Evolutionary conservation across 768 basidiomycete genomes (phyloP).

Genomic region (Panaeolus papilionaceus): DNA sequence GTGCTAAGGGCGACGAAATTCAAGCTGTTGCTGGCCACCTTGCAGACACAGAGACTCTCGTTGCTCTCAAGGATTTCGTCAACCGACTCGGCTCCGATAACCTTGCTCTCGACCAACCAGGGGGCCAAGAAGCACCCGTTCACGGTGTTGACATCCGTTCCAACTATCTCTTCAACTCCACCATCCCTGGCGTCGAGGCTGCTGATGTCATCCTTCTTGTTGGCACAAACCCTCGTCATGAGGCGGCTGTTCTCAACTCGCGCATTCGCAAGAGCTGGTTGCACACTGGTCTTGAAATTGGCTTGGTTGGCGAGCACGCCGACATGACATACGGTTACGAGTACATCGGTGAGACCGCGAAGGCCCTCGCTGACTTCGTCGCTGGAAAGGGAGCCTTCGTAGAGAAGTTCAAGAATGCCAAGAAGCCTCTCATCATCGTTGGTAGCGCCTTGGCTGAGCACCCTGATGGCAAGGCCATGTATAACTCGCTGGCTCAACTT

Average conservation of each 20-base stretch:
- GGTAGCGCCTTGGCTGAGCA: constrained; percentile 90
- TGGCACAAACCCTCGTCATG: constrained; percentile 96
- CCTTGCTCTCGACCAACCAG: constrained; percentile 76
- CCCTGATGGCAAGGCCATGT: constrained; percentile 79
- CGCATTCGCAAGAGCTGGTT: constrained; percentile 96
- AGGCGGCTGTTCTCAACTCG: constrained; percentile 96
- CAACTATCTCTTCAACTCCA: constrained; percentile 96
- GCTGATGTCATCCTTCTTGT: constrained; percentile 94
- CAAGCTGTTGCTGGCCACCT: constrained; percentile 93
- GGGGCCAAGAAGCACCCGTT: constrained; percentile 71
- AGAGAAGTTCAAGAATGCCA: constrained; percentile 86
- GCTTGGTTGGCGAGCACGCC: constrained; percentile 87
- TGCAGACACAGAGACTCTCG: constrained; percentile 93
- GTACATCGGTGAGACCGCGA: constrained; percentile 79
- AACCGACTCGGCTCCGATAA: constrained; percentile 97
- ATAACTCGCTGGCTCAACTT: constrained; percentile 78
- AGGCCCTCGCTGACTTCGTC: constrained; percentile 78
- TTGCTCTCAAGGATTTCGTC: constrained; percentile 91
- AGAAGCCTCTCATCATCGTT: constrained; percentile 91
- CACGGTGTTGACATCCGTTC: constrained; percentile 91
- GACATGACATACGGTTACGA: constrained; percentile 95
- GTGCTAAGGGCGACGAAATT: constrained; percentile 91
- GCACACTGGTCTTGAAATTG: constrained; percentile 85
- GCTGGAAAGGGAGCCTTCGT: constrained; percentile 83
- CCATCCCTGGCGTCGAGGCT: constrained; percentile 87